Base-by-base conservation (phyloP, 2,329 filamentous ascomycete species). In the Aspergillus floridensis region DNA sequence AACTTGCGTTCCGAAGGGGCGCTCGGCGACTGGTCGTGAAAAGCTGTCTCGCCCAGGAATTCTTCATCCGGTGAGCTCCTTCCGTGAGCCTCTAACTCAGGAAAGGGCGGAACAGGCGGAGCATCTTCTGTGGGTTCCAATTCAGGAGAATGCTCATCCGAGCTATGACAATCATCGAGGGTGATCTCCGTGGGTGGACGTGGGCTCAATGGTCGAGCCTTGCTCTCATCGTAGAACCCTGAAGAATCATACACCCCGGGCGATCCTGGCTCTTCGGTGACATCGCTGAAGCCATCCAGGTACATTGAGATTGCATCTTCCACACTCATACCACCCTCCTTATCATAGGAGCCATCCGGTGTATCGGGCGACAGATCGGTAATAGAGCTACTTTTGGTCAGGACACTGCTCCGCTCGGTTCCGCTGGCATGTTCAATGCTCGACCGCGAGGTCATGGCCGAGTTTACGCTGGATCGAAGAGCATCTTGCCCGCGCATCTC, bases 341-440 rank as follows among this genome's bases (percentile, higher is more conserved):
- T 70, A 4, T 83, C 82, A 57, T 77, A 79, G 67, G 88, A 89
- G 79, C 88, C 87, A 70, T 84, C 86, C 75, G 91, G 88, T 57
- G 92, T 74, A 82, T 82, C 74, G 4, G 76, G 76, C 12, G 76
- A 78, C 38, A 77, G 62, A 80, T 95, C 77, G 78, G 81, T 89
- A 56, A 88, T 82, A 1, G 90, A 92, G 78, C 90, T 96, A 61
- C 86, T 86, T 66, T 90, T 92, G 3, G 92, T 95, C 64, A 88
- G 74, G 53, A 95, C 82, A 70, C 92, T 96, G 73, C 91, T 96
- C 62, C 91, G 84, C 70, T 93, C 91, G 1, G 91, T 96, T n/a
- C 84, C 83, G 63, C 83, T 84, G 6, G 79, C 70, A 48, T 84
- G 83, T 53, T 84, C 76, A 46, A 81, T 75, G 68, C 84, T 87